These are phyloP conservation scores for Phytophthora pinifolia DNA, from an alignment of 352 stramenopile species.

Conservation along the genomic window DNA sequence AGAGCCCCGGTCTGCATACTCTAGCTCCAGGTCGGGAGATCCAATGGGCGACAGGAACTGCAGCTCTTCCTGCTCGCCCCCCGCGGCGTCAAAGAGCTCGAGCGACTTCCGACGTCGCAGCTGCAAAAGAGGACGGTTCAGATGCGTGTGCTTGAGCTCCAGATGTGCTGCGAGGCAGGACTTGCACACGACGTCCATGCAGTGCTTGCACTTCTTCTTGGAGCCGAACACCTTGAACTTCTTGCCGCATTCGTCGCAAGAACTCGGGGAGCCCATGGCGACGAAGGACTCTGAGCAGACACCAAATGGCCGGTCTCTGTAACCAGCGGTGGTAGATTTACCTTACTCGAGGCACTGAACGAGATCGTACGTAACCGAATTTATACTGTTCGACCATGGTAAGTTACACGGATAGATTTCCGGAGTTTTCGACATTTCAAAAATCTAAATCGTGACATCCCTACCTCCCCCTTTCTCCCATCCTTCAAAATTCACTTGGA, in stretches of 20 bases:
- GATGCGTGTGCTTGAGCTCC: constrained; percentile 44
- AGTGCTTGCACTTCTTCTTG: constrained; percentile 75
- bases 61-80: constrained; percentile 39
- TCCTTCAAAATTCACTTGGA: not conserved
- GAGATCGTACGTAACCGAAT: constrained; percentile 5
- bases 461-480: constrained; percentile 5
- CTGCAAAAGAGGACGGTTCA: constrained; percentile 6
- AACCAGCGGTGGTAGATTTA: no score
- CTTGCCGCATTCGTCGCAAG: constrained; percentile 67
- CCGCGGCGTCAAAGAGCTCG: constrained; percentile 23
- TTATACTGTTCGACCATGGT: not conserved
- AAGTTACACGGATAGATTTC: constrained; percentile 8
- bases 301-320: no score
- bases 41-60: constrained; percentile 53
- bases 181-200: constrained; percentile 58
- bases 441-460: constrained; percentile 5
- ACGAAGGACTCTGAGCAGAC: no score
- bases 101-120: constrained; percentile 25
- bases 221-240: constrained; percentile 78
- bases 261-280: constrained; percentile 41
- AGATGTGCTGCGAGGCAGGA: constrained; percentile 52
- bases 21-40: constrained; percentile 18
- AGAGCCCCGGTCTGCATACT: constrained; percentile 27
- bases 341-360: constrained; percentile 6
- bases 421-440: constrained; percentile 1